phyloP scores from a whole-genome alignment of 2,329 filamentous ascomycete genomes.

The Sporothrix curviconia region DNA sequence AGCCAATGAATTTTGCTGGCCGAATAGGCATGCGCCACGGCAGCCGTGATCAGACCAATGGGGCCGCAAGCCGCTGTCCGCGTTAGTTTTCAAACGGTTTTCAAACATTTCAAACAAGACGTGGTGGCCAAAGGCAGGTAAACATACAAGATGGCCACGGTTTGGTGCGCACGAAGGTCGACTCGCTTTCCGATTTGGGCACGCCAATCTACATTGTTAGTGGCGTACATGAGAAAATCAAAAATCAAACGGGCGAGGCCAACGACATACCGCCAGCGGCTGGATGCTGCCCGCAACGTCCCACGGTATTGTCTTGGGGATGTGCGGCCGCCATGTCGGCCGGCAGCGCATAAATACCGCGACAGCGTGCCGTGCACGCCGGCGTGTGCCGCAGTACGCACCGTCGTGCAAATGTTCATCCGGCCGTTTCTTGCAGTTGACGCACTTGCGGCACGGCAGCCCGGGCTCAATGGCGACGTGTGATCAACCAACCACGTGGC shows the following conservation, averaged over 20 bases:
- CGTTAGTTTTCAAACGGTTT: neutral
- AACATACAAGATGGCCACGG: conserved; percentile 63
- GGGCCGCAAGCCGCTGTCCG: conserved; percentile 61
- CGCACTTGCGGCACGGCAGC: conserved; percentile 73
- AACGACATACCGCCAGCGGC: conserved; percentile 55
- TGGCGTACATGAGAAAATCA: neutral
- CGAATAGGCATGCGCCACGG: conserved; percentile 76
- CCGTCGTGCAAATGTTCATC: conserved; percentile 87
- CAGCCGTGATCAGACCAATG: conserved; percentile 79
- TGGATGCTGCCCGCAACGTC: conserved; percentile 88
- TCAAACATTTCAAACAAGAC: too few species aligned
- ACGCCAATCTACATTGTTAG: conserved; percentile 50
- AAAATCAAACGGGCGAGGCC: neutral
- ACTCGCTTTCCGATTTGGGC: conserved; percentile 68
- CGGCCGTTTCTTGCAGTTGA: conserved; percentile 69
- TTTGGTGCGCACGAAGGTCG: conserved; percentile 62
- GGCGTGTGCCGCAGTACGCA: conserved; percentile 89
- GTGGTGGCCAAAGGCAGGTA: neutral
- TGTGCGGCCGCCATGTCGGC: conserved; percentile 89
- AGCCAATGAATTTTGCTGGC: conserved; percentile 72
- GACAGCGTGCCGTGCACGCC: conserved; percentile 83
- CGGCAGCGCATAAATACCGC: conserved; percentile 73
- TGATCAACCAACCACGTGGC: conserved; percentile 66
- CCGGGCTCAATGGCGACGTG: conserved; percentile 87
- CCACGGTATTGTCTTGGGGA: conserved; percentile 67